Base-by-base conservation (phyloP, 2,329 filamentous ascomycete genomes). In the Harringtonia aguacate region DNA sequence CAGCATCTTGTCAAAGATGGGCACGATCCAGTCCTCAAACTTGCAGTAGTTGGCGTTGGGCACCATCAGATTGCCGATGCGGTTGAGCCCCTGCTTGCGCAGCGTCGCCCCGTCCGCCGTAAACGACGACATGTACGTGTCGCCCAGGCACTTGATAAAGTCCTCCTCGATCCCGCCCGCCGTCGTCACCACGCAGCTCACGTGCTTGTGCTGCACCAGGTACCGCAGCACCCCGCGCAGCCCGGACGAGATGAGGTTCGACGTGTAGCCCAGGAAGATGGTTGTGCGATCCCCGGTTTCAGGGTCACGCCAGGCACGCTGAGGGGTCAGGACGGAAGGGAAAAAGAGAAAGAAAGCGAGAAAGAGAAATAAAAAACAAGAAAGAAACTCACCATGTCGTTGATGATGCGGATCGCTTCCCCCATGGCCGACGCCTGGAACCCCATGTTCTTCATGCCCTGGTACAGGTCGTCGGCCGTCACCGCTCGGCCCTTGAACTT, bases 11-110 rank as follows among this genome's bases (percentile, higher is more conserved):
- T 97, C 86, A n/a, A 98, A 70, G 53, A 98, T 94, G 3, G 92
- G 92, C 40, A 97, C 76, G 8, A 98, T 72, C 92, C 92, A 98
- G 67, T 98, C 92, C 61, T 98, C 92, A 55, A 98, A 98, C 8
- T 83, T 80, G 61, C 92, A 97, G 69, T 98, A 94, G 66, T 98
- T 98, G 62, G 81, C 86, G 62, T 98, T 98, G 7, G 92, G 92
- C 2, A 98, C 92, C 20, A 97, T 73, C 2, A 98, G 74, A 57
- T 98, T 97, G 41, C 92, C 92, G 55, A 98, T 97, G 28, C 92
- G 81, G 64, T 98, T 98, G 57, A 97, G 76, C 10, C 92, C 92
- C 60, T 86, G 84, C 49, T 79, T 75, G 33, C 92, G 85, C 20
- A 98, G 74, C 1, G 78, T 76, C 9, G 84, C 81, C 14, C 92